Base-by-base conservation (phyloP, 495 filamentous ascomycete species). In the Xylaria cubensis region DNA sequence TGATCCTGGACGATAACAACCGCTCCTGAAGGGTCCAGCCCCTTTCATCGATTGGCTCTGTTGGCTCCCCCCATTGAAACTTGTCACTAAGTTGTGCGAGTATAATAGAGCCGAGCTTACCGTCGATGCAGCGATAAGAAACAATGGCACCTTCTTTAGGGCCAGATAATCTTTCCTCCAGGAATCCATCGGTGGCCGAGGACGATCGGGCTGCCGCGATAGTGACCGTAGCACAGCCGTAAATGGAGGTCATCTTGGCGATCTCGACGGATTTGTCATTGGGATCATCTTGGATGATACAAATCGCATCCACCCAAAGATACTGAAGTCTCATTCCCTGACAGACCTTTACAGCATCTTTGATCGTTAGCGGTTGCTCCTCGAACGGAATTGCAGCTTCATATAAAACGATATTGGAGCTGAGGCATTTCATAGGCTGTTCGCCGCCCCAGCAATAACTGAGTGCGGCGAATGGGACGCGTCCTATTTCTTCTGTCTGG, bases 1-100 rank as follows among this genome's bases (percentile, higher is more conserved):
- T 55, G 51, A 55, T 55, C 6, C 51, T 21, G 21, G 51, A 55
- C n/a, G 51, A 55, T 21, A 55, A 26, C 51, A 55, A 29, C 51
- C 51, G 51, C 51, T 55, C 51, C 51, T 55, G 51, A 55, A 55
- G 51, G 51, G 51, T 55, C 51, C 51, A 55, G n/a, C 51, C 51
- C 51, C 51, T 21, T 26, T 55, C 51, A 13, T 55, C 51, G 24
- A 55, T 55, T 26, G 51, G 51, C 21, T 55, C 51, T 24, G 12
- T 19, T 26, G 51, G 51, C 9, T 55, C 51, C 3, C 9, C 9
- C 21, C n/a, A 10, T 55, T 55, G 6, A 48, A 48, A 15, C 0
- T 3, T 15, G 44, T 48, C 17, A 4, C 5, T 4, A 17, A 48
- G 44, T 15, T 48, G 13, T 48, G 19, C 44, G 44, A 48, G 44